phyloP scores from a whole-genome alignment of 2,329 filamentous ascomycete species.

The Talaromyces amestolkiae region DNA sequence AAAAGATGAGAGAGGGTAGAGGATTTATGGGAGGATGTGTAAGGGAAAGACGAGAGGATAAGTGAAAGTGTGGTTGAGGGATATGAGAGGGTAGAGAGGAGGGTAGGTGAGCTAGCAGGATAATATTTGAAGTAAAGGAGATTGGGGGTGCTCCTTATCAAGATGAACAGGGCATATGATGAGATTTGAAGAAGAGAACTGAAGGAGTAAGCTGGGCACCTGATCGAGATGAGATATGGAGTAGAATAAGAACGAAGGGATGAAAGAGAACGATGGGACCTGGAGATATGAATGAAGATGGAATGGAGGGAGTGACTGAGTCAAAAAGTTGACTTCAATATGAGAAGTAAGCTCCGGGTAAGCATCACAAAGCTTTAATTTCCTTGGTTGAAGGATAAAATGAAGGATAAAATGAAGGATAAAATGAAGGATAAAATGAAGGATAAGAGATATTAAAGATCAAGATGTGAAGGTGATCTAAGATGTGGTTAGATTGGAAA shows the following conservation, averaged over 20 bases:
- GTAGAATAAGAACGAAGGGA: conserved; percentile 13
- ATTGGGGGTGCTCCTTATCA: background rate
- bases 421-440: background rate
- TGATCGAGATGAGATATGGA: background rate
- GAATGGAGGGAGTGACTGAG: background rate
- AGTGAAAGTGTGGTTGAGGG: background rate
- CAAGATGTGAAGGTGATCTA: background rate
- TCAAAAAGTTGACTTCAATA: background rate
- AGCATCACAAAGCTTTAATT: background rate
- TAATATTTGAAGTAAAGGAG: background rate
- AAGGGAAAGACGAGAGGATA: background rate
- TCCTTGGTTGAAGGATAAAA: background rate
- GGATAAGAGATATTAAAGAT: background rate
- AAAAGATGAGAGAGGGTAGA: background rate
- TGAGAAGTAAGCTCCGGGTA: background rate
- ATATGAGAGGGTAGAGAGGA: background rate
- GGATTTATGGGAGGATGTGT: background rate
- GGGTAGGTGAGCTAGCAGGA: background rate
- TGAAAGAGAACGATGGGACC: background rate
- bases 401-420: too few relatives aligned
- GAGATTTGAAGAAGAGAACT: background rate
- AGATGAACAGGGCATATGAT: background rate
- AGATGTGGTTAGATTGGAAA: conserved; percentile 3
- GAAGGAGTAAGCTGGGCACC: background rate
- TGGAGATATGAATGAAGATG: background rate